Base-by-base conservation (phyloP, 1,139 yeast genomes). In the Diutina pseudorugosa region DNA sequence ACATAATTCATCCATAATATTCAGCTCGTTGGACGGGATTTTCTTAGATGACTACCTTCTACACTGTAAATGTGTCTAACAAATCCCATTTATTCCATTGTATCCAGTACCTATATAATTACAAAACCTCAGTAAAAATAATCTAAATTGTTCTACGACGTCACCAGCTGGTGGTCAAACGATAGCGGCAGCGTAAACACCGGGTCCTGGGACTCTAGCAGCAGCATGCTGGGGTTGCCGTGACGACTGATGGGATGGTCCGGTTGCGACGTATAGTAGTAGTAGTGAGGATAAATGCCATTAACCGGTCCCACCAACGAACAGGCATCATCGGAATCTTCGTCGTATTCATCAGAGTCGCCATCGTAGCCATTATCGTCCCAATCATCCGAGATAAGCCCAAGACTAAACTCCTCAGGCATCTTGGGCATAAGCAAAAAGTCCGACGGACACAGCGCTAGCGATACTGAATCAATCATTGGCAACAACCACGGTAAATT, bases 331-430 rank as follows among this genome's bases (percentile, higher is more conserved):
- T 42, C 45, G 1, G 30, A 20, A 14, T 43, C 47, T 6, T n/a
- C n/a, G 6, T 14, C 47, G 3, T 9, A 43, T 11, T 21, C 47
- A n/a, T 43, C 47, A 8, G 30, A 21, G n/a, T 43, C 47, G 14
- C 47, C 47, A 43, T 23, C 30, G n/a, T 43, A 43, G 25, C 47
- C 47, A 7, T 43, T 25, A 16, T 43, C 47, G 19, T 43, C 47
- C 14, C 47, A 27, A 7, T 21, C 25, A 2, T 25, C 36, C 36
- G 36, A 30, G 1, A 30, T 30, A 14, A 30, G 36, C 1, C 36
- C 36, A 30, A 30, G 36, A 9, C n/a, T 30, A 14, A 30, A 30
- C 36, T 30, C 36, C n/a, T 30, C 36, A 14, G 36, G 36, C 8
- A 30, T 14, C 36, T 30, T 30, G n/a, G 36, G 36, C 36, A 30